Conservation (phyloP, 768 basidiomycete species). For the Rhizopogon rudus region DNA sequence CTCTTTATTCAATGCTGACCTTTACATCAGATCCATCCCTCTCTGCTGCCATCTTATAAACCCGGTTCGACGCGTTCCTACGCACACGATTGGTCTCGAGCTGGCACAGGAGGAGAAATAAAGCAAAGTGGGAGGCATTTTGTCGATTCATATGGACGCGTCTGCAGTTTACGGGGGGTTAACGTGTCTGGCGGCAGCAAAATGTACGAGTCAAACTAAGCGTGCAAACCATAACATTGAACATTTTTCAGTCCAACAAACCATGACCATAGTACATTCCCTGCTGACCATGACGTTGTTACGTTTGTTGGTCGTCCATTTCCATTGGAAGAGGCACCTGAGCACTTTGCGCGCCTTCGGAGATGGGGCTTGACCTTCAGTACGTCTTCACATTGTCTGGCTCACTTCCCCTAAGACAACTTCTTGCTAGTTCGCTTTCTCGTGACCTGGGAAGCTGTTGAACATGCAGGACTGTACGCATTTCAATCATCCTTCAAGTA, state of each 20-base stretch:
- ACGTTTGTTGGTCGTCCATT: conserved; percentile 92
- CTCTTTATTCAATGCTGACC: background rate
- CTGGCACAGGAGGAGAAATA: conserved; percentile 52
- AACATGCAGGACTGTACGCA: conserved; percentile 88
- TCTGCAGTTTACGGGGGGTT: conserved; percentile 78
- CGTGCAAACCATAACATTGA: background rate
- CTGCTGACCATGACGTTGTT: conserved; percentile 54
- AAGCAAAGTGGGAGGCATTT: conserved; percentile 72
- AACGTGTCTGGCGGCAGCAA: conserved; percentile 84
- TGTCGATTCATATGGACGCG: conserved; percentile 72
- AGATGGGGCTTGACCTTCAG: conserved; percentile 88
- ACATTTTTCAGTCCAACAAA: conserved; percentile 51
- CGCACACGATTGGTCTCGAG: conserved; percentile 69
- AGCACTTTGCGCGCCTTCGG: conserved; percentile 74
- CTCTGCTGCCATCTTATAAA: conserved; percentile 34
- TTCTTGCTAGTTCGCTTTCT: conserved; percentile 71
- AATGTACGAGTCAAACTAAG: conserved; percentile 44
- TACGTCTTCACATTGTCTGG: conserved; percentile 31
- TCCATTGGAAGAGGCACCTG: conserved; percentile 81
- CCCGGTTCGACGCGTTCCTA: conserved; percentile 48
- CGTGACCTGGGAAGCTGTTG: conserved; percentile 96
- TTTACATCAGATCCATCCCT: conserved; percentile 38
- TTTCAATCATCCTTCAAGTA: background rate
- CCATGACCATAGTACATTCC: conserved; percentile 65
- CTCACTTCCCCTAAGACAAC: background rate